phyloP scores from a whole-genome alignment of 2,329 filamentous ascomycete genomes.

The Venturia aucupariae region DNA sequence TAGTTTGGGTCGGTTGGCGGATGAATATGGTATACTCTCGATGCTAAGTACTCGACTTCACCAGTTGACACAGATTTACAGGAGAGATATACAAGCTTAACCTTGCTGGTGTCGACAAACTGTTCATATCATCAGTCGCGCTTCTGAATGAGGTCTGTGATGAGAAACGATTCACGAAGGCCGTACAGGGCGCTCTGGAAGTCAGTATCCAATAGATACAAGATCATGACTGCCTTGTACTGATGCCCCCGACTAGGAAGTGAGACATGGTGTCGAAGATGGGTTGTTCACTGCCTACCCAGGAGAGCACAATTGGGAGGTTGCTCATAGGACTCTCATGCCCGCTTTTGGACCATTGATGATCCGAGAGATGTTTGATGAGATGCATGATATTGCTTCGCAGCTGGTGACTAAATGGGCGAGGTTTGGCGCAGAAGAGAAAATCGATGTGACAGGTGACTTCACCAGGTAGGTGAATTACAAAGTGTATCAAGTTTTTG shows the following conservation, averaged over 20 bases:
- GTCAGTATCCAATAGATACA: too few species aligned
- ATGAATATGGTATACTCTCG: conserved; percentile 10
- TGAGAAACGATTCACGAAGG: conserved; percentile 12
- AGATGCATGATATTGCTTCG: conserved; percentile 51
- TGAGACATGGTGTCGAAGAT: not conserved
- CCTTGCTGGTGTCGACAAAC: not conserved
- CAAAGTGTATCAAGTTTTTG: not conserved
- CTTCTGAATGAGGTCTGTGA: conserved; percentile 14
- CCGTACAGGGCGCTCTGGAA: not conserved
- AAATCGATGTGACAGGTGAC: conserved; percentile 29
- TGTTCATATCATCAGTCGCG: conserved; percentile 7
- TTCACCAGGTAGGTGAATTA: conserved; percentile 22
- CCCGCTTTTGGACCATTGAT: conserved; percentile 61
- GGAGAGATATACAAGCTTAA: conserved; percentile 12
- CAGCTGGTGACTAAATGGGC: conserved; percentile 62
- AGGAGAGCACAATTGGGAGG: conserved; percentile 9
- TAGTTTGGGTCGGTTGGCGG: not conserved
- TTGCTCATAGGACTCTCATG: conserved; percentile 54
- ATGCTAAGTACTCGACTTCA: not conserved
- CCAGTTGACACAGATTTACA: not conserved
- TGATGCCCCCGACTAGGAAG: too few species aligned
- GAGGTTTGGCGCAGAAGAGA: conserved; percentile 35
- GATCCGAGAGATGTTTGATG: conserved; percentile 58
- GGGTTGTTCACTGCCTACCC: conserved; percentile 10
- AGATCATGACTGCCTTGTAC: too few species aligned